These are phyloP conservation scores for Tolypocladium guangdongense DNA, from an alignment of 2,329 filamentous ascomycete species.

Conservation along the genomic window DNA sequence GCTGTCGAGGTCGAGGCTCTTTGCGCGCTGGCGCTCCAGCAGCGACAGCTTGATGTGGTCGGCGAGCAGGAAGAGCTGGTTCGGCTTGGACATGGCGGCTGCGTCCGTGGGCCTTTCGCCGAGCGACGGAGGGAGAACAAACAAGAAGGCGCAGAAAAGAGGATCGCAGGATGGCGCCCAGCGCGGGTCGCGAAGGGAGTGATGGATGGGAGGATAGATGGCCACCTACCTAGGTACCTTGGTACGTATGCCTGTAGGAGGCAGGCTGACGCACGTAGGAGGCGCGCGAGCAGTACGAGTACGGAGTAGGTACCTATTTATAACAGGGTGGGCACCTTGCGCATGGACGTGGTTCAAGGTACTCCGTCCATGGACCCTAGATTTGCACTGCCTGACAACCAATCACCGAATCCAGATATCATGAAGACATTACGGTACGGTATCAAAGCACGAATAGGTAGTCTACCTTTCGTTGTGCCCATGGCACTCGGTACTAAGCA, in stretches of 20 bases:
- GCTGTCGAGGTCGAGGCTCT: constrained; percentile 66
- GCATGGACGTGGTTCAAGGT: too few species aligned
- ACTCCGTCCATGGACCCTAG: too few species aligned
- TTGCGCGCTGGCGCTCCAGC: constrained; percentile 79
- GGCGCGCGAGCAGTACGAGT: too few species aligned
- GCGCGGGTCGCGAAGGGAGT: neutral
- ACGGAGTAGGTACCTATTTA: too few species aligned
- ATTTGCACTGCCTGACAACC: neutral
- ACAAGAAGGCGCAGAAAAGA: neutral
- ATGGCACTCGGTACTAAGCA: neutral
- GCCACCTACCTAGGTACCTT: neutral
- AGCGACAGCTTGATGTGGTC: constrained; percentile 96
- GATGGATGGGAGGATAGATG: neutral
- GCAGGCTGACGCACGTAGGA: too few species aligned
- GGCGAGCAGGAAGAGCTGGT: constrained; percentile 82
- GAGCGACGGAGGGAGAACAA: neutral
- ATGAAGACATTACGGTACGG: neutral
- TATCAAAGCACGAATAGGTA: too few species aligned
- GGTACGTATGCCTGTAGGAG: neutral
- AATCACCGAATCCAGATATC: neutral
- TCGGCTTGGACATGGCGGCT: constrained; percentile 35
- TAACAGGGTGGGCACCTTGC: too few species aligned
- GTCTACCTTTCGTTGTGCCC: neutral
- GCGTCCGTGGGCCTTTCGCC: neutral
- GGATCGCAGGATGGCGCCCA: neutral